These are phyloP conservation scores for Suhomyces pyralidae DNA, from an alignment of 805 yeast species.

Conservation along the genomic window DNA sequence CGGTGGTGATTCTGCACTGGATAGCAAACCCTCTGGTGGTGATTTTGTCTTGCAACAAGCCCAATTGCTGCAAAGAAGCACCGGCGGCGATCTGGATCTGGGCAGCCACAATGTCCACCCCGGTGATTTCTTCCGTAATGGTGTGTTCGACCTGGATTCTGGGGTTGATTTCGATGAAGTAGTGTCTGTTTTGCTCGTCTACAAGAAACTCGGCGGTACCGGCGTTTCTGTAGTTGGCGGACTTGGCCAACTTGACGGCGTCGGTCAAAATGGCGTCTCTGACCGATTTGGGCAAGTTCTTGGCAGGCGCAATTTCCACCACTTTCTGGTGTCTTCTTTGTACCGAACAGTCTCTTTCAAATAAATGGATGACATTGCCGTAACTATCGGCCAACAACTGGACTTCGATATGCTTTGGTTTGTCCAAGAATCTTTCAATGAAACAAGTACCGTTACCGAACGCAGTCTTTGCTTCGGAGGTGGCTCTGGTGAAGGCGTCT, in stretches of 20 bases:
- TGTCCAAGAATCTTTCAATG: slow-evolving; percentile 91
- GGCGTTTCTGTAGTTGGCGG: slow-evolving; percentile 91
- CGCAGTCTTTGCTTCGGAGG: slow-evolving; percentile 91
- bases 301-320: slow-evolving; percentile 97
- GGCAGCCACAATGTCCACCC: slow-evolving; percentile 96
- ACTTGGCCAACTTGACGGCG: slow-evolving; percentile 87
- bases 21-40: slow-evolving; percentile 97
- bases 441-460: slow-evolving; percentile 98
- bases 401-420: slow-evolving; percentile 97
- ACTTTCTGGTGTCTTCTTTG: slow-evolving; percentile 99
- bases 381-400: slow-evolving; percentile 90
- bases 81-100: slow-evolving; percentile 99
- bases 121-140: slow-evolving; percentile 97
- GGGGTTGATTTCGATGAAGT: slow-evolving; percentile 97
- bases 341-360: slow-evolving; percentile 98
- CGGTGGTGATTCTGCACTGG: slow-evolving; percentile 98
- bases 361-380: slow-evolving; percentile 93
- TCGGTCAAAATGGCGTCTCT: slow-evolving; percentile 92
- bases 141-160: slow-evolving; percentile 98
- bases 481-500: slow-evolving; percentile 92
- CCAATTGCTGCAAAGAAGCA: slow-evolving; percentile 87
- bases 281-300: slow-evolving; percentile 75
- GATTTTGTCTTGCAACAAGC: slow-evolving; percentile 89
- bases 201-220: slow-evolving; percentile 98
- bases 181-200: slow-evolving; percentile 89